Base-by-base conservation (phyloP, 73 alveolate genomes). In the Paramecium sonneborni region DNA sequence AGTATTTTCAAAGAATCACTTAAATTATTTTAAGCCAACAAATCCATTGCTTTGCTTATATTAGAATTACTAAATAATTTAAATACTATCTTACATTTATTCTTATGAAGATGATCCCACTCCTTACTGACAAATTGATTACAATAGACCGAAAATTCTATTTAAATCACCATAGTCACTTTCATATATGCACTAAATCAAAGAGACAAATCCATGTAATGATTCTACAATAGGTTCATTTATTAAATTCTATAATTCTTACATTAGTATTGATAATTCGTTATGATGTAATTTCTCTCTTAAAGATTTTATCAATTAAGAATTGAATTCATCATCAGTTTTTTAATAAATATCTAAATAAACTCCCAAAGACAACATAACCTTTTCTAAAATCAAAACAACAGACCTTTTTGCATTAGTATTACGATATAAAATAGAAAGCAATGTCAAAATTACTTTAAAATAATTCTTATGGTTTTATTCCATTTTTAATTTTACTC, bases 311-410 rank as follows among this genome's bases (percentile, higher is more conserved):
- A 79, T 79, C 18, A 79, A 14, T 23, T 38, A 24, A 79, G 39
- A 10, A 43, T 79, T 79, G 12, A 79, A 79, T 21, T 79, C 90
- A 10, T 39, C 76, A 79, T 79, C 90, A 24, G 69, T 79, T 79
- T 79, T 79, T 24, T 79, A 79, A 24, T 79, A 79, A 10, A 79
- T 79, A 44, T 79, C 72, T 5, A 79, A 23, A 44, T 79, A 79
- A 4, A 79, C 90, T 43, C 74, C 74, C 20, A 79, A 24, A 34
- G 62, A 30, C 10, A 79, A 23, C 44, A 79, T 21, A 0, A 79
- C 72, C 20, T 79, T 79, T 43, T 79, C 90, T 34, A 79, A 39
- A 2, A 79, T 79, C 10, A 79, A 34, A 21, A 79, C 90, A 46
- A 41, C 74, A 3, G 74, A 79, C 20, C 90, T 79, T 46, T 79